phyloP scores from a whole-genome alignment of 2,329 filamentous ascomycete species.

The Amesomyces nigricolor region DNA sequence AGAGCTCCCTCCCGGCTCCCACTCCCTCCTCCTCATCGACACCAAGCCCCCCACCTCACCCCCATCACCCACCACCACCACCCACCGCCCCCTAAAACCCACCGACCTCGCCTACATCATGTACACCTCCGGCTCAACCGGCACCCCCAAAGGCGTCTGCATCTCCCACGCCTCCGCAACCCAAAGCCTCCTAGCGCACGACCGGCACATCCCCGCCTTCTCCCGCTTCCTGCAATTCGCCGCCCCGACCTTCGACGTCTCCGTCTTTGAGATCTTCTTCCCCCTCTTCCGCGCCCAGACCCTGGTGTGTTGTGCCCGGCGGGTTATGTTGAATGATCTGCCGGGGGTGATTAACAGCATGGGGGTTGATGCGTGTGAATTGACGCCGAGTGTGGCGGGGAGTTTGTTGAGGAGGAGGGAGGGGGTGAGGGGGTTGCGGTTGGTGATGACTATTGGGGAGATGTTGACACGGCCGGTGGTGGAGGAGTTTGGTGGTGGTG shows the following conservation, averaged over 20 bases:
- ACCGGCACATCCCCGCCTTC: conserved; percentile 70
- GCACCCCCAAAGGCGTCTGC: conserved; percentile 79
- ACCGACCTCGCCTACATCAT: conserved; percentile 73
- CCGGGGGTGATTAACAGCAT: conserved; percentile 59
- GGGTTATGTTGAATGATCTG: conserved; percentile 68
- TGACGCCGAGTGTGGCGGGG: conserved; percentile 82
- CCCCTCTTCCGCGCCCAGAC: conserved; percentile 69
- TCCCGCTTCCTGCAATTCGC: conserved; percentile 84
- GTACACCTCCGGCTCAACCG: conserved; percentile 90
- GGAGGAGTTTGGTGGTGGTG: conserved; percentile 66
- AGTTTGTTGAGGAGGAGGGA: conserved; percentile 65
- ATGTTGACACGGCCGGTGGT: conserved; percentile 79
- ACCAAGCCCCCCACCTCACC: conserved; percentile 14
- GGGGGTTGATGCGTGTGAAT: conserved; percentile 74
- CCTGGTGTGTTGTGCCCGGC: conserved; percentile 64
- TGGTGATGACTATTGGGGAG: conserved; percentile 84
- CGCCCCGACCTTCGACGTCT: conserved; percentile 88
- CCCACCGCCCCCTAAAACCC: too few species aligned
- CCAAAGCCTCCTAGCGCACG: conserved; percentile 77
- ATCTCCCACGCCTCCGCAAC: conserved; percentile 75
- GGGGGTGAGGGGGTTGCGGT: conserved; percentile 60
- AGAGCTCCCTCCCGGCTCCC: conserved; percentile 33
- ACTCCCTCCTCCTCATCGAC: conserved; percentile 32
- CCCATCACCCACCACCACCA: background rate
- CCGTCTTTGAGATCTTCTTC: conserved; percentile 93